Percentiles rank a stretch among this genome's conserved stretches.
phyloP scores from a whole-genome alignment of 108 stramenopile genomes.

The Mediolabrus comicus region DNA sequence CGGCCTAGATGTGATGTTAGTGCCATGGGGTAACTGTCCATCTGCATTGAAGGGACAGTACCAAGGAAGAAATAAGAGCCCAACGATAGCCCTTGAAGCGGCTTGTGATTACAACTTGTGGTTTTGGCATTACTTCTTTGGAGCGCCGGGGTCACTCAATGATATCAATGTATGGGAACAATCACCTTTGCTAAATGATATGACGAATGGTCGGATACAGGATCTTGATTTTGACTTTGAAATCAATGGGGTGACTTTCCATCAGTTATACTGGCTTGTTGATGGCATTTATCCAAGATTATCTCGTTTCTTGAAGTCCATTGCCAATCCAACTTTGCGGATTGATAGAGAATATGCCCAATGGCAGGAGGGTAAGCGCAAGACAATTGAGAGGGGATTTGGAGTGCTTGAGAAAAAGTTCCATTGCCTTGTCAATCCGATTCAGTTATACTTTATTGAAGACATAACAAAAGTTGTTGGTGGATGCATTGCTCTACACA shows the following conservation, averaged over 20 bases:
- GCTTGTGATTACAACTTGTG: constrained; percentile 24
- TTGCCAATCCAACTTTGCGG: background rate
- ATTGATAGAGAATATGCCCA: too few species aligned
- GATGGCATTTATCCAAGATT: constrained; percentile 40
- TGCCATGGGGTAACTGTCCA: too few species aligned
- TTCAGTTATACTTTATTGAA: background rate
- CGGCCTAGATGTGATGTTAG: too few species aligned
- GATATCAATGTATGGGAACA: constrained; percentile 25
- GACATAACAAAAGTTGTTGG: background rate
- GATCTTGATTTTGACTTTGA: constrained; percentile 8
- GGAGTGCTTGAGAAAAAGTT: constrained; percentile 10
- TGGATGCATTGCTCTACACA: constrained; percentile 13
- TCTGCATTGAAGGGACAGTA: constrained; percentile 12
- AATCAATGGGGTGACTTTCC: constrained; percentile 14
- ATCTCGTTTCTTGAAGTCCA: constrained; percentile 12
- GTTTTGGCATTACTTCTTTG: constrained; percentile 37
- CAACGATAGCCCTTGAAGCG: constrained; percentile 24
- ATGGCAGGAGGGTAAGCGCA: constrained; percentile 27
- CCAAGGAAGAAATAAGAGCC: constrained; percentile 8
- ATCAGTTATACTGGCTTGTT: constrained; percentile 21
- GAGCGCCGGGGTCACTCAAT: constrained; percentile 29
- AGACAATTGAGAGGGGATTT: constrained; percentile 30
- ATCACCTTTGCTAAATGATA: background rate
- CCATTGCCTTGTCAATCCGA: constrained; percentile 4
- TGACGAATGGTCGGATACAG: background rate